Percentiles rank a stretch among this genome's conserved stretches.
Evolutionary conservation across 352 stramenopile species (phyloP).

Genomic region (Phytopythium mirpurense): DNA sequence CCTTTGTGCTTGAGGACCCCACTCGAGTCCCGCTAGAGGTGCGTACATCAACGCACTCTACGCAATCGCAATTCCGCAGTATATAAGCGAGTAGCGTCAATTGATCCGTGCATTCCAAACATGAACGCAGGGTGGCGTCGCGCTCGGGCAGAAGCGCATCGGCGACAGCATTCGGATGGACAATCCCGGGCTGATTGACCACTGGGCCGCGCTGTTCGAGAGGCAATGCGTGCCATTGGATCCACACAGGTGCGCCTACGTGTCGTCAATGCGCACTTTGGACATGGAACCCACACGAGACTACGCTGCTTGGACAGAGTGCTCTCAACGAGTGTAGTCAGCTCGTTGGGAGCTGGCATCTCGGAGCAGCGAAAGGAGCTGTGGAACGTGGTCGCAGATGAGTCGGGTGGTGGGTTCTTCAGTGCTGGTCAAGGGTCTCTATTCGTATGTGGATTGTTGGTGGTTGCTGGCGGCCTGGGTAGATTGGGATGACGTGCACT

Average conservation of each 20-base stretch:
- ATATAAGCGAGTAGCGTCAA: no score
- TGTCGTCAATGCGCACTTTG: background rate
- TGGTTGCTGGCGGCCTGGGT: no score
- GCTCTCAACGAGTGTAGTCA: constrained; percentile 20
- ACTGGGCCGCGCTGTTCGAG: constrained; percentile 25
- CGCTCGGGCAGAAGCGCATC: constrained; percentile 17
- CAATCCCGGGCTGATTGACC: constrained; percentile 34
- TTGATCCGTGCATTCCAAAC: background rate
- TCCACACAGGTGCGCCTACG: constrained; percentile 23
- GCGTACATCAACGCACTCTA: no score
- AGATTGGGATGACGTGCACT: background rate
- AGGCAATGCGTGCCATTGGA: constrained; percentile 29
- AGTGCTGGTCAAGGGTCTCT: background rate
- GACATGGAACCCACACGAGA: constrained; percentile 2
- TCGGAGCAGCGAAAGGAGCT: constrained; percentile 17
- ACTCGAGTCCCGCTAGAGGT: constrained; percentile 22
- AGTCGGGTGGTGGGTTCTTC: background rate
- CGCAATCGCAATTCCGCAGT: background rate
- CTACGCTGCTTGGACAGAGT: constrained; percentile 9
- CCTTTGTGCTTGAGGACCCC: constrained; percentile 55
- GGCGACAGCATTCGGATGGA: constrained; percentile 56
- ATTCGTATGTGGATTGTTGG: background rate
- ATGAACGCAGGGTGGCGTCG: background rate
- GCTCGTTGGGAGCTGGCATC: constrained; percentile 24
- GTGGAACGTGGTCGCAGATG: constrained; percentile 12